A percentile compares a stretch with the other conserved stretches of the same genome.
Evolutionary conservation across 2,329 filamentous ascomycete genomes (phyloP).

Genomic region (Colletotrichum chrysophilum): DNA sequence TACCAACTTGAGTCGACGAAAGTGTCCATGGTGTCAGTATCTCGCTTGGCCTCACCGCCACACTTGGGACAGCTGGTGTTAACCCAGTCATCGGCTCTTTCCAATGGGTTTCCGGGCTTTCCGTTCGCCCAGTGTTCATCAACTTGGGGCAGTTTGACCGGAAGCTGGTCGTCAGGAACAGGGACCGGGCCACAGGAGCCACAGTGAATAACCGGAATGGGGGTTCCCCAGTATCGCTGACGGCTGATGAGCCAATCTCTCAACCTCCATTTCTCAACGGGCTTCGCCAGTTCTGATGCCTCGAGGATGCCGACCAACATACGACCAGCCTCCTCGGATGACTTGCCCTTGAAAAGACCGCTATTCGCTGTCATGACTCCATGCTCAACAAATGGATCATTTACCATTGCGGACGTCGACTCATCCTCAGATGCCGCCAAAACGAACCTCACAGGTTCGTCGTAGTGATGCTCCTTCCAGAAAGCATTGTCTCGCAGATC

Average conservation of each 20-base stretch:
- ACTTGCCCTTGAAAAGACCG: constrained; percentile 67
- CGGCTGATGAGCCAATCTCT: constrained; percentile 91
- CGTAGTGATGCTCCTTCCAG: constrained; percentile 73
- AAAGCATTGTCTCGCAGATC: constrained; percentile 81
- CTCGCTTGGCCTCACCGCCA: constrained; percentile 71
- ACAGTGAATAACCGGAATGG: constrained; percentile 89
- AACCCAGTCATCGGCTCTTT: constrained; percentile 74
- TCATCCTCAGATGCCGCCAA: constrained; percentile 58
- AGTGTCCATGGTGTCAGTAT: constrained; percentile 96
- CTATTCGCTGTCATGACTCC: constrained; percentile 73
- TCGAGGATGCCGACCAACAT: constrained; percentile 64
- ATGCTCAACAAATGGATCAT: constrained; percentile 65
- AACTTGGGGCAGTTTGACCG: constrained; percentile 75
- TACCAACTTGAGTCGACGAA: constrained; percentile 98
- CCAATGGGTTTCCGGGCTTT: constrained; percentile 78
- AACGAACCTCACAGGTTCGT: constrained; percentile 67
- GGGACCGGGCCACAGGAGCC: constrained; percentile 77
- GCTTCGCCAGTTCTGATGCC: constrained; percentile 61
- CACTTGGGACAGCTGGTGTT: constrained; percentile 80
- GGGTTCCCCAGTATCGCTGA: constrained; percentile 92
- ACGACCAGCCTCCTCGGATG: constrained; percentile 66
- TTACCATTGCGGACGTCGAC: constrained; percentile 44
- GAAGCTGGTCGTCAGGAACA: constrained; percentile 77
- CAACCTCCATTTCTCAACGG: constrained; percentile 78
- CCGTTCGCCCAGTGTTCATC: constrained; percentile 71